Evolutionary conservation across 1,139 yeast species (phyloP), one percentile per base, ranked within the genome.

Genomic region (Suhomyces ambrosiae): DNA sequence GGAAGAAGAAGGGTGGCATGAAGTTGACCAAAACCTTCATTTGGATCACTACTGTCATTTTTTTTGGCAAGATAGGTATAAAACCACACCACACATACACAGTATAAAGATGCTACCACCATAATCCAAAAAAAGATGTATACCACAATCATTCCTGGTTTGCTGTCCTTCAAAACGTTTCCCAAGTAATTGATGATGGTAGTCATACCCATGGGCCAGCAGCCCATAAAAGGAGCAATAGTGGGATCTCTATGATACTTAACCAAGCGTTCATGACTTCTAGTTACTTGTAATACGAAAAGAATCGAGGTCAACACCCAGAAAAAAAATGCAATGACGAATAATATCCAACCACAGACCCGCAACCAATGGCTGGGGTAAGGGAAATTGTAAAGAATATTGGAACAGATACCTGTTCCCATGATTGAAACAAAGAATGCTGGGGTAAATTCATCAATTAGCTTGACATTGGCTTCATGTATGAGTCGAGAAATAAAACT

Each of bases 331-430:
- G 85, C 76, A 9, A 80, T 48, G 5, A 73, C 82, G 50, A 70
- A 68, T 68, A 82, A 68, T 8, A 83, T 71, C 38, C 76, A 65
- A 2, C 86, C 82, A 37, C 80, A 67, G 2, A 76, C 59, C 30
- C 67, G 51, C 19, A 86, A 66, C 94, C 94, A 80, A 31, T 61
- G 57, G 0, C 81, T 73, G 1, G 69, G 71, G 53, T 78, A 85
- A 0, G 95, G 89, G 56, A 82, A 87, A 22, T 65, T 56, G 58
- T 79, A 75, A 34, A 87, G 63, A 7, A 86, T 64, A 26, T 74
- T 59, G 4, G 85, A 65, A 1, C 86, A 65, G 30, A 87, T 85
- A 2, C 96, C 96, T 1, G 84, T 76, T 3, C 95, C 96, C 96
- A 88, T 88, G n/a, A 80, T 74, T 32, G 79, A 69, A 24, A 85